phyloP scores from a whole-genome alignment of 192 early-diverging fungal genomes.

The Rhizophlyctis rosea region DNA sequence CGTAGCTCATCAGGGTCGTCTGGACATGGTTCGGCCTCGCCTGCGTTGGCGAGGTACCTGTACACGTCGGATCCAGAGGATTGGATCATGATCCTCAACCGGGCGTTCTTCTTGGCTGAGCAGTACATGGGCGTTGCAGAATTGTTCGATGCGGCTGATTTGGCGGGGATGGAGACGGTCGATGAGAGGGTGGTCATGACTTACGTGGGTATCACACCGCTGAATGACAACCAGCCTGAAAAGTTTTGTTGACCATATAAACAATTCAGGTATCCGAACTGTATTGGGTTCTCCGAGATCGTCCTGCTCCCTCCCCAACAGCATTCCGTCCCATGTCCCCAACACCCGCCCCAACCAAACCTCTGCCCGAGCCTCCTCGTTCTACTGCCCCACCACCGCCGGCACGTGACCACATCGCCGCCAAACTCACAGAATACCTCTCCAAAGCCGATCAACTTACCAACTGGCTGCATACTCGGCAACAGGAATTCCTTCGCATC shows the following conservation, averaged over 20 bases:
- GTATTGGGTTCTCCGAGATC: constrained; percentile 15
- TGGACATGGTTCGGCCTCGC: too few species aligned
- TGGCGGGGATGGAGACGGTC: constrained; percentile 19
- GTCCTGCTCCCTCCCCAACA: constrained; percentile 12
- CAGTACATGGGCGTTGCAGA: constrained; percentile 22
- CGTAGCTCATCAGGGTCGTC: too few species aligned
- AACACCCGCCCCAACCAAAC: too few species aligned
- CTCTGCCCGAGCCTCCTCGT: background rate
- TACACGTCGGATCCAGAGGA: constrained; percentile 14
- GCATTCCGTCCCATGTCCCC: constrained; percentile 1
- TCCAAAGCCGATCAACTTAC: constrained; percentile 2
- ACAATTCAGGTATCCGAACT: constrained; percentile 18
- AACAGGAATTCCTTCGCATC: background rate
- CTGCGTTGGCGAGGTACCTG: background rate
- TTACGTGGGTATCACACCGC: constrained; percentile 17
- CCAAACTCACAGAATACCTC: background rate
- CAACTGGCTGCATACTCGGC: constrained; percentile 11
- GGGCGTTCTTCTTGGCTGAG: constrained; percentile 29
- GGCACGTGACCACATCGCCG: too few species aligned
- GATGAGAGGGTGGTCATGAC: constrained; percentile 36
- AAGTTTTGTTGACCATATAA: background rate
- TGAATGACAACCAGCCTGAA: background rate
- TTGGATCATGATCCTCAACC: constrained; percentile 19
- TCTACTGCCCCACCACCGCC: too few species aligned
- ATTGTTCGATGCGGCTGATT: constrained; percentile 28